phyloP scores from a whole-genome alignment of 1,284 basidiomycete genomes.

The Blastosporella zonata region DNA sequence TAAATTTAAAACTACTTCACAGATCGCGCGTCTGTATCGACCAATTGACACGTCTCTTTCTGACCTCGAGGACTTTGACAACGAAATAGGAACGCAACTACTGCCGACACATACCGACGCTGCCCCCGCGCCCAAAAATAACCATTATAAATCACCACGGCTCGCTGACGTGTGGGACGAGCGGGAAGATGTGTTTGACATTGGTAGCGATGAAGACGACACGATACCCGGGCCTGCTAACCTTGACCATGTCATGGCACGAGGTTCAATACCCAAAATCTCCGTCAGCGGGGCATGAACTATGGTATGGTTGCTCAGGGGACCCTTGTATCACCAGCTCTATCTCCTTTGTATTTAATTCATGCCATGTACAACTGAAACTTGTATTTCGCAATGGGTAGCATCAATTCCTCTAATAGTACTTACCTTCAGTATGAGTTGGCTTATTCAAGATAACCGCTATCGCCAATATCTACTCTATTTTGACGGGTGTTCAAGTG shows the following conservation, averaged over 20 bases:
- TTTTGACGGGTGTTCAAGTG: conserved; percentile 18
- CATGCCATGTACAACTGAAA: conserved; percentile 9
- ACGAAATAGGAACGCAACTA: conserved; percentile 52
- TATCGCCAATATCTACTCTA: conserved; percentile 2
- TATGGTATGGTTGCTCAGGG: neutral
- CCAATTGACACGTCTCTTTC: conserved; percentile 55
- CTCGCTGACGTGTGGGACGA: conserved; percentile 75
- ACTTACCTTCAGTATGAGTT: neutral
- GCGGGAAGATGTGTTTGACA: conserved; percentile 70
- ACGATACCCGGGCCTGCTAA: conserved; percentile 8
- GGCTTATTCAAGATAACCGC: too few species aligned
- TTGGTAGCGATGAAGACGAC: conserved; percentile 60
- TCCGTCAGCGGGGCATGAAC: conserved; percentile 16
- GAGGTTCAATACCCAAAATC: conserved; percentile 21
- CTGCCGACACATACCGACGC: conserved; percentile 50
- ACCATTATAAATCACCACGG: conserved; percentile 28
- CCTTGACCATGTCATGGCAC: neutral
- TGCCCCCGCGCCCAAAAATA: conserved; percentile 16
- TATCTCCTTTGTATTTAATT: conserved; percentile 9
- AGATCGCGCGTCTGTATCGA: conserved; percentile 75
- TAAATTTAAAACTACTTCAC: conserved; percentile 5
- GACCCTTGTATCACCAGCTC: conserved; percentile 3
- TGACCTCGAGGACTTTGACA: conserved; percentile 47
- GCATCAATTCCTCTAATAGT: neutral
- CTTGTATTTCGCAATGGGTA: neutral